Evolutionary conservation across 768 basidiomycete genomes (phyloP).

Genomic region (Pleurotus sapidus): DNA sequence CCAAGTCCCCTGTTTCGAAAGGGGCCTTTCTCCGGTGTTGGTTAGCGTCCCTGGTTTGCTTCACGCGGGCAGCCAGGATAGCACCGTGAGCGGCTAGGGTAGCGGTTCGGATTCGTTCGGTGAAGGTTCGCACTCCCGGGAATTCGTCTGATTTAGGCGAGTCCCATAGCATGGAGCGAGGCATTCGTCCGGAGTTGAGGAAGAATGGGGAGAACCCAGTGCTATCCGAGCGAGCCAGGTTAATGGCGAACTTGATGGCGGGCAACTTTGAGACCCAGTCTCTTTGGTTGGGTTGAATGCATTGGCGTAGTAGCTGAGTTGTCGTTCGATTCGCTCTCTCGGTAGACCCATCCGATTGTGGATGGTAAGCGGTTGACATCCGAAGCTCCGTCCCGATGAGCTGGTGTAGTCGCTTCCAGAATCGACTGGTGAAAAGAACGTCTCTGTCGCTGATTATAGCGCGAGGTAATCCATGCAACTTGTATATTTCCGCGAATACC

Average conservation of each 20-base stretch:
- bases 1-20: constrained; percentile 25
- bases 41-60: constrained; percentile 20
- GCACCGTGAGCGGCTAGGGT: constrained; percentile 21
- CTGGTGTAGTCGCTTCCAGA: constrained; percentile 17
- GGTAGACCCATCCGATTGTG: too few species aligned
- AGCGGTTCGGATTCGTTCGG: constrained; percentile 16
- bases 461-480: constrained; percentile 25
- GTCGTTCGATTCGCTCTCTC: too few species aligned
- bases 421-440: constrained; percentile 22
- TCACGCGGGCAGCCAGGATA: constrained; percentile 18
- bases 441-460: constrained; percentile 21
- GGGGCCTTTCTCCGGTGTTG: constrained; percentile 9
- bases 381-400: too few species aligned
- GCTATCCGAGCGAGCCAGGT: too few species aligned
- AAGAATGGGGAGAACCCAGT: too few species aligned
- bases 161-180: too few species aligned
- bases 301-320: too few species aligned
- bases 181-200: too few species aligned
- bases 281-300: too few species aligned
- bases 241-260: too few species aligned
- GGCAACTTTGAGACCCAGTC: too few species aligned
- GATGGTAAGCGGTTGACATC: too few species aligned
- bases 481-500: constrained; percentile 20
- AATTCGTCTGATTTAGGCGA: not conserved
- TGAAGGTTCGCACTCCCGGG: constrained; percentile 21